Evolutionary conservation across 108 stramenopile species (phyloP).

Genomic region (Skeletonema potamos): DNA sequence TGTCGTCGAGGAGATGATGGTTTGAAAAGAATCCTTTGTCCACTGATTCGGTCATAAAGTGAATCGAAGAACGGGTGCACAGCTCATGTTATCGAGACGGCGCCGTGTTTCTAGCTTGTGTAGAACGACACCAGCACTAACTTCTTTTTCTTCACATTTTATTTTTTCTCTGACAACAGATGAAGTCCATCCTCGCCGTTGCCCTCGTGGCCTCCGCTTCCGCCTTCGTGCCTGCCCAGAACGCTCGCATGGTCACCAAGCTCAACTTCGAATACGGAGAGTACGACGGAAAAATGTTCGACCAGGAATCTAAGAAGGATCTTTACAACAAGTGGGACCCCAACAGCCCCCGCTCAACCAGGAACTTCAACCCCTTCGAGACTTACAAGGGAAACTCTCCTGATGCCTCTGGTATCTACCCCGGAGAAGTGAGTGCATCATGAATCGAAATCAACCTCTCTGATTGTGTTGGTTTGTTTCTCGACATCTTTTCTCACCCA

Average conservation of each 20-base stretch:
- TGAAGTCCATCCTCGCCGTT: constrained; percentile 36
- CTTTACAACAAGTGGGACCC: constrained; percentile 87
- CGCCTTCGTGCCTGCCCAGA: constrained; percentile 42
- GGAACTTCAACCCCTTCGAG: constrained; percentile 97
- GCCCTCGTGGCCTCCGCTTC: constrained; percentile 51
- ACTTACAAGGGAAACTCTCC: constrained; percentile 69
- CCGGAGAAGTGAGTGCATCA: constrained; percentile 58
- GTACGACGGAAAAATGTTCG: constrained; percentile 87
- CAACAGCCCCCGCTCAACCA: constrained; percentile 64
- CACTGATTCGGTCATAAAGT: too few relatives aligned
- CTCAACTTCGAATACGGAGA: constrained; percentile 68
- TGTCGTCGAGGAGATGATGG: not conserved
- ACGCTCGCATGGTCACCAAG: constrained; percentile 48
- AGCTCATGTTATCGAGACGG: not conserved
- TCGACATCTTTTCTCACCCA: not conserved
- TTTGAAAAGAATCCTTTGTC: not conserved
- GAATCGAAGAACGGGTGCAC: not conserved
- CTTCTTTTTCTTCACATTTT: not conserved
- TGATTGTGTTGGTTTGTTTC: not conserved
- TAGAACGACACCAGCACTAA: not conserved
- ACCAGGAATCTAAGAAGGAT: constrained; percentile 81
- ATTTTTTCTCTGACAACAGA: constrained; percentile 16
- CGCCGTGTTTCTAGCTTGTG: not conserved
- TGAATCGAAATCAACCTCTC: too few relatives aligned
- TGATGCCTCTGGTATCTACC: constrained; percentile 83